Conservation (phyloP, 1,139 yeast species). For the Pichia sp. region DNA sequence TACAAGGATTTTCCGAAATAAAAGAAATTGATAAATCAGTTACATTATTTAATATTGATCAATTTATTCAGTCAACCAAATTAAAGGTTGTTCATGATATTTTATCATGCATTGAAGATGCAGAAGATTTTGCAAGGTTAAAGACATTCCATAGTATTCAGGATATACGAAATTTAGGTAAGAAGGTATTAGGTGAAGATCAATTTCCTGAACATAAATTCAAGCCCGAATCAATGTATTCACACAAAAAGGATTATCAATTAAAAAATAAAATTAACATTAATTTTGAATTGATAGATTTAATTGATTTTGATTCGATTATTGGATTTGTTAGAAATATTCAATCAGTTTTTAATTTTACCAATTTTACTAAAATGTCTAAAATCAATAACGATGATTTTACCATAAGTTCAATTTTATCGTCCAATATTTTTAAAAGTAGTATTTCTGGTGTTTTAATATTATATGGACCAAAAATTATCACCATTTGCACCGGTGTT, state of each 20-base stretch:
- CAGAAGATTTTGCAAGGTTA: conserved; percentile 65
- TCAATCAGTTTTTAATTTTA: conserved; percentile 9
- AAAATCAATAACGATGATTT: conserved; percentile 9
- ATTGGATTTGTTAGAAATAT: conserved; percentile 9
- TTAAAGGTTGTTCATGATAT: conserved; percentile 59
- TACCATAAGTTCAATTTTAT: conserved; percentile 5
- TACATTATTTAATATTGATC: conserved; percentile 62
- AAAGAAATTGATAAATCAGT: conserved; percentile 47
- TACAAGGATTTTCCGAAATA: conserved; percentile 28
- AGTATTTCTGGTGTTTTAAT: conserved; percentile 22
- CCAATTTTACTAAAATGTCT: conserved; percentile 1
- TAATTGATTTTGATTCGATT: conserved; percentile 48
- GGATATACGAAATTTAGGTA: conserved; percentile 60
- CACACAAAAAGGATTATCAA: conserved; percentile 56
- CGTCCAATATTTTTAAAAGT: conserved; percentile 23
- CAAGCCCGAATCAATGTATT: conserved; percentile 77
- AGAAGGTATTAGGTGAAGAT: conserved; percentile 50
- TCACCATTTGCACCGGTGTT: conserved; percentile 24
- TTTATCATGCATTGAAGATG: conserved; percentile 50
- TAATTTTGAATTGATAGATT: conserved; percentile 58
- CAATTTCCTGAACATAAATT: conserved; percentile 55
- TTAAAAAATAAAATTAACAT: conserved; percentile 54
- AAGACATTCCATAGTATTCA: conserved; percentile 56
- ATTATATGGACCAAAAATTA: conserved; percentile 25
- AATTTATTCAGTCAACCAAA: conserved; percentile 68